Conservation (phyloP, 192 early-diverging fungal genomes). For the Obelidium mucronatum region DNA sequence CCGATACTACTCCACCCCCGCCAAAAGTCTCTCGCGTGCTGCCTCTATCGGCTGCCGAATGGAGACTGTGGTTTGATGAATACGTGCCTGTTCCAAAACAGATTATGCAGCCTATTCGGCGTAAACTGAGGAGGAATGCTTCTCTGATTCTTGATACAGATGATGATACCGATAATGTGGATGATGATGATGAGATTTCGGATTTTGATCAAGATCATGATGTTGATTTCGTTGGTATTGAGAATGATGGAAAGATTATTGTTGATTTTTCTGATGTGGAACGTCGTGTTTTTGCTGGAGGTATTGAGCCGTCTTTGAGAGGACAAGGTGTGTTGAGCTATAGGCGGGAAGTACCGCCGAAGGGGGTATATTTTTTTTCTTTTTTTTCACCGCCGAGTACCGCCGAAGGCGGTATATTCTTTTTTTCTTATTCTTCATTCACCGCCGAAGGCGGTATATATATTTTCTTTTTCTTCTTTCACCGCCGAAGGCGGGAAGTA, state of each 20-base stretch:
- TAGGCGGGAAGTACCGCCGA: too few relatives aligned
- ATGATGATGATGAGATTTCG: not conserved
- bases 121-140: not conserved
- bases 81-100: slow-evolving; percentile 13
- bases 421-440: too few relatives aligned
- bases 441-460: too few relatives aligned
- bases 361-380: too few relatives aligned
- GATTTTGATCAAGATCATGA: not conserved
- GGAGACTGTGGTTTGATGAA: slow-evolving; percentile 33
- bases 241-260: slow-evolving; percentile 24
- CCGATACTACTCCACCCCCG: slow-evolving; percentile 39
- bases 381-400: too few relatives aligned
- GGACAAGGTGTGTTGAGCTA: too few relatives aligned
- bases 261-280: slow-evolving; percentile 22
- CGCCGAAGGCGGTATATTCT: too few relatives aligned
- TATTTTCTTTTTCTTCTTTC: too few relatives aligned
- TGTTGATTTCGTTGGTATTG: not conserved
- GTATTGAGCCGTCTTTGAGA: slow-evolving; percentile 1
- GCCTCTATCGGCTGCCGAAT: slow-evolving; percentile 34
- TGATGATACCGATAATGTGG: not conserved
- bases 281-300: slow-evolving; percentile 52
- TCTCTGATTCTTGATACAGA: slow-evolving; percentile 7
- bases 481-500: too few relatives aligned
- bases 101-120: not conserved
- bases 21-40: slow-evolving; percentile 26